These are phyloP conservation scores for Gossypium gossypioides DNA, from an alignment of 441 rosid genomes.

Conservation along the genomic window DNA sequence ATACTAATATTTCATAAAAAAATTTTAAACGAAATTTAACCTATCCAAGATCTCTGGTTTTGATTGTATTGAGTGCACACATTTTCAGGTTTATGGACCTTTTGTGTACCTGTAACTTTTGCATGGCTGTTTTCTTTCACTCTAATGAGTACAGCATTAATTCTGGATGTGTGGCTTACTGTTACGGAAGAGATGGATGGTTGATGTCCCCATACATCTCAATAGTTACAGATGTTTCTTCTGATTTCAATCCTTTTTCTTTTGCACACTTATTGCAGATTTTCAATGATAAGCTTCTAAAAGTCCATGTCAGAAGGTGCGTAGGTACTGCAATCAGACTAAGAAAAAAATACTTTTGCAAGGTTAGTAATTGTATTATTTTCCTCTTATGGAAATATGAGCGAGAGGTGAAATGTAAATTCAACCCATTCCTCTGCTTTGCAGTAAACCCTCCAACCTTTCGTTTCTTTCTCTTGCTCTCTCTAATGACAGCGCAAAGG, in stretches of 20 bases:
- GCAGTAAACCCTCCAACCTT: slow-evolving; percentile 11
- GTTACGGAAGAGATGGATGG: slow-evolving; percentile 1
- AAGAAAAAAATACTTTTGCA: slow-evolving; percentile 71
- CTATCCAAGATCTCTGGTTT: neutral
- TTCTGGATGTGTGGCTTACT: neutral
- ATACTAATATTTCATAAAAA: neutral
- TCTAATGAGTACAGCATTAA: neutral
- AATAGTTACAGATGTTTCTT: neutral
- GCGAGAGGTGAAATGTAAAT: neutral
- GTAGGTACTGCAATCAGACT: slow-evolving; percentile 67
- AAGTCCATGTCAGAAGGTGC: slow-evolving; percentile 63
- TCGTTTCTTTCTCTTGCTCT: slow-evolving; percentile 11
- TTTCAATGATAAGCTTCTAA: slow-evolving; percentile 76
- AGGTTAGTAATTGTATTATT: slow-evolving; percentile 34
- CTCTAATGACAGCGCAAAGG: neutral
- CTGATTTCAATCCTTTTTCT: neutral
- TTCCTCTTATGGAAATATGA: neutral
- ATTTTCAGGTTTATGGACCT: neutral
- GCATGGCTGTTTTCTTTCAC: neutral
- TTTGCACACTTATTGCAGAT: slow-evolving; percentile 70
- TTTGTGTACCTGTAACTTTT: neutral
- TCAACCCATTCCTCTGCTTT: slow-evolving; percentile 6
- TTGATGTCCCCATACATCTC: neutral
- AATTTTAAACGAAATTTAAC: neutral
- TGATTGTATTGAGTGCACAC: neutral